Evolutionary conservation across 2,329 filamentous ascomycete species (phyloP).

Genomic region (Arthrobotrys sinensis): DNA sequence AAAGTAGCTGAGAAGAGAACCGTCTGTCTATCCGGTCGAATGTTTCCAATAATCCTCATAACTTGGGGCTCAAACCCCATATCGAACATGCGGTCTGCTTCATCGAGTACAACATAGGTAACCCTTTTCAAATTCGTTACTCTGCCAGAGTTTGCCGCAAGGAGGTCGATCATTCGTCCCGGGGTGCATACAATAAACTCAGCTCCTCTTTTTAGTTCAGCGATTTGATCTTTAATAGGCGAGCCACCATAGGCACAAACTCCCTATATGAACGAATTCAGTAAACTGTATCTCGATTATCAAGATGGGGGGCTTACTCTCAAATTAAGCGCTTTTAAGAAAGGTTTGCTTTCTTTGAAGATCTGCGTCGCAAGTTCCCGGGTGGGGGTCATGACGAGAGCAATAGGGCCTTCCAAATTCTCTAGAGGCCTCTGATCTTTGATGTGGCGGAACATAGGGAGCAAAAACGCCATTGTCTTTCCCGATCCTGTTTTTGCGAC

Average conservation of each 20-base stretch:
- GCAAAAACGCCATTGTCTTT: slow-evolving; percentile 94
- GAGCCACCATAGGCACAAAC: slow-evolving; percentile 96
- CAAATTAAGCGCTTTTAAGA: slow-evolving; percentile 86
- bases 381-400: slow-evolving; percentile 92
- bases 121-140: slow-evolving; percentile 98
- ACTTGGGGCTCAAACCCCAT: slow-evolving; percentile 99
- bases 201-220: slow-evolving; percentile 92
- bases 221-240: slow-evolving; percentile 97
- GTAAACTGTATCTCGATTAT: slow-evolving; percentile 70
- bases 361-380: slow-evolving; percentile 95
- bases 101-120: slow-evolving; percentile 97
- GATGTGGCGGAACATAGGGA: slow-evolving; percentile 98
- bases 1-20: slow-evolving; percentile 99
- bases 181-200: slow-evolving; percentile 97
- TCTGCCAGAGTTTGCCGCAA: slow-evolving; percentile 80
- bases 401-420: slow-evolving; percentile 87
- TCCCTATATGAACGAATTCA: slow-evolving; percentile 87
- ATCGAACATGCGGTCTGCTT: slow-evolving; percentile 99
- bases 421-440: slow-evolving; percentile 82
- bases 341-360: slow-evolving; percentile 93
- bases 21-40: slow-evolving; percentile 97
- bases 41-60: slow-evolving; percentile 97
- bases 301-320: slow-evolving; percentile 68
- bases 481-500: slow-evolving; percentile 98
- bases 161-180: slow-evolving; percentile 97